Evolutionary conservation across 345 rosid species (phyloP).

Genomic region (Syzygium aromaticum): DNA sequence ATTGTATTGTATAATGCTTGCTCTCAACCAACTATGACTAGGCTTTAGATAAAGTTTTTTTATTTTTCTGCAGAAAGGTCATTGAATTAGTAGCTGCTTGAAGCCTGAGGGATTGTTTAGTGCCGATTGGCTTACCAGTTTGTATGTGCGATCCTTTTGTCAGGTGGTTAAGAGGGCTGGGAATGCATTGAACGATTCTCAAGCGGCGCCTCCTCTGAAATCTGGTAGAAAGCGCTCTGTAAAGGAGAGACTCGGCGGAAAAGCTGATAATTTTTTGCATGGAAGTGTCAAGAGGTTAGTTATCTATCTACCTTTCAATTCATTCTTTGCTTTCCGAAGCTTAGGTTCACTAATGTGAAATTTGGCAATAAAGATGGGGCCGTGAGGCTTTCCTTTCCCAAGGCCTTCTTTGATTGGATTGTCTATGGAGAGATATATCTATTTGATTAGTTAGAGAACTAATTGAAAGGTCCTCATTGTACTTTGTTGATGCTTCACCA

Average conservation of each 20-base stretch:
- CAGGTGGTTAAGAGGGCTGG: slow-evolving; percentile 29
- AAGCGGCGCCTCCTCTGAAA: not conserved
- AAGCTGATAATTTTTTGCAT: slow-evolving; percentile 1
- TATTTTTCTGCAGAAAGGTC: not conserved
- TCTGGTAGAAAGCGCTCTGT: slow-evolving; percentile 19
- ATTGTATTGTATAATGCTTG: not conserved
- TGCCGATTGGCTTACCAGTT: not conserved
- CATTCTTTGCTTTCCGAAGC: not conserved
- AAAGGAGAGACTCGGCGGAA: slow-evolving; percentile 9
- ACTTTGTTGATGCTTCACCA: not conserved
- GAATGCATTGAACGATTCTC: not conserved
- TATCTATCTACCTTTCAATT: not conserved
- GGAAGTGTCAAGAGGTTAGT: slow-evolving; percentile 20
- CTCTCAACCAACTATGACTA: not conserved
- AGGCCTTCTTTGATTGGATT: not conserved
- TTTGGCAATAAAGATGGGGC: not conserved
- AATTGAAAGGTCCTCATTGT: not conserved
- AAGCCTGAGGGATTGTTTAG: not conserved
- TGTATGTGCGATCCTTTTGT: not conserved
- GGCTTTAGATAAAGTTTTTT: not conserved
- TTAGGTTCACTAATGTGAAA: not conserved
- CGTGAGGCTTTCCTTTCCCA: not conserved
- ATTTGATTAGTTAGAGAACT: not conserved
- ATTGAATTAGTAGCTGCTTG: not conserved
- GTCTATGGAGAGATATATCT: not conserved